These are phyloP conservation scores for Ophidiomyces ophidiicola DNA, from an alignment of 2,329 filamentous ascomycete genomes.

Conservation along the genomic window DNA sequence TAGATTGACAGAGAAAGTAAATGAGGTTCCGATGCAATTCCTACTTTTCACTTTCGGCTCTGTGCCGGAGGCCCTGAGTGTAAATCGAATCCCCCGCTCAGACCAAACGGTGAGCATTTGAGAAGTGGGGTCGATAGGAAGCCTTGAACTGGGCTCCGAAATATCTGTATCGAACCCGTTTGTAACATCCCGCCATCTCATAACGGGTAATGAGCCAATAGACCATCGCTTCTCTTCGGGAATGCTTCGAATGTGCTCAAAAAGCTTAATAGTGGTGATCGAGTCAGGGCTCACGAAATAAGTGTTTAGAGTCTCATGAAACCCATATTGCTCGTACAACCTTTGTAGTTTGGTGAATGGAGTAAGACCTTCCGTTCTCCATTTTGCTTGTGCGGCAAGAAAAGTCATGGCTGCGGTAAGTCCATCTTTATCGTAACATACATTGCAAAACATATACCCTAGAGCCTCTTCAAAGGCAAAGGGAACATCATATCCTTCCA, in stretches of 20 bases:
- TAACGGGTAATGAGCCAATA: constrained; percentile 42
- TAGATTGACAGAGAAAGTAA: background rate
- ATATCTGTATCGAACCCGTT: constrained; percentile 47
- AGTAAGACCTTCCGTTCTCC: constrained; percentile 41
- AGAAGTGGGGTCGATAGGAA: constrained; percentile 45
- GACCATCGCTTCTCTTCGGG: constrained; percentile 32
- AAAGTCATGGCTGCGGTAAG: constrained; percentile 50
- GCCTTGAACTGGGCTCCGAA: constrained; percentile 38
- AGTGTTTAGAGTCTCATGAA: constrained; percentile 52
- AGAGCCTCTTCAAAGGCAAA: constrained; percentile 56
- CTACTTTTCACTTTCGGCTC: constrained; percentile 54
- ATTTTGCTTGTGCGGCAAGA: constrained; percentile 42
- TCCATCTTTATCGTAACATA: constrained; percentile 54
- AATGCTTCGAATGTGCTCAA: constrained; percentile 41
- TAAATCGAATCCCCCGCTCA: constrained; percentile 44
- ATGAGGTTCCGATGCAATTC: constrained; percentile 14
- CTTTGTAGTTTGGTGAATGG: constrained; percentile 46
- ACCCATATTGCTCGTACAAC: constrained; percentile 46
- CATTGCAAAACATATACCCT: constrained; percentile 52
- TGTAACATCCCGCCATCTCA: constrained; percentile 51
- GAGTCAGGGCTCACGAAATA: constrained; percentile 50
- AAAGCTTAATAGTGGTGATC: constrained; percentile 41
- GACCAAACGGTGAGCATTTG: constrained; percentile 55
- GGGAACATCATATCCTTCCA: constrained; percentile 39
- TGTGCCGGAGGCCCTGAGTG: constrained; percentile 49